These are phyloP conservation scores for Amylocystis lapponica DNA, from an alignment of 768 basidiomycete species.

Conservation along the genomic window DNA sequence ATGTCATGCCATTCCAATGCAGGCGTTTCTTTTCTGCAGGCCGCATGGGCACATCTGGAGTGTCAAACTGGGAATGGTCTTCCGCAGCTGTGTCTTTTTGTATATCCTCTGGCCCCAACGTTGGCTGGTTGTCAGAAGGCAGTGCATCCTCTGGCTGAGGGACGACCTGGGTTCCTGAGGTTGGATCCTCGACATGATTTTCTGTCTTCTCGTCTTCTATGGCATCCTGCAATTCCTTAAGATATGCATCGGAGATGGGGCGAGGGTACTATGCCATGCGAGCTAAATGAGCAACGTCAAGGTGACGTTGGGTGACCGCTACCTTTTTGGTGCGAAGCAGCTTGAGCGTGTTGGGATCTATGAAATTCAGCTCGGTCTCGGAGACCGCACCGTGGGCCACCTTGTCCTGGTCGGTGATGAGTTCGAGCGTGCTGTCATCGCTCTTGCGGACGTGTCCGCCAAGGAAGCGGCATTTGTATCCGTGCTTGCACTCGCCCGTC, in stretches of 20 bases:
- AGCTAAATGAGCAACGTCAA: not conserved
- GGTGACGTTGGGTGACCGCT: slow-evolving; percentile 5
- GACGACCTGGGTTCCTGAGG: slow-evolving; percentile 4
- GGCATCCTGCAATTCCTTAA: slow-evolving; percentile 41
- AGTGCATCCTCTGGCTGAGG: slow-evolving; percentile 7
- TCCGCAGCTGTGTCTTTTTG: slow-evolving; percentile 16
- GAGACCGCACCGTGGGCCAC: slow-evolving; percentile 41
- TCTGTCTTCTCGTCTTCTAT: slow-evolving; percentile 10
- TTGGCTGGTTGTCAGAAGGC: no score
- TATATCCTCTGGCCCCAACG: no score
- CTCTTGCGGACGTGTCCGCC: slow-evolving; percentile 61
- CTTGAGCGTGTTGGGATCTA: slow-evolving; percentile 52
- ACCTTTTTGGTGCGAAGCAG: slow-evolving; percentile 67
- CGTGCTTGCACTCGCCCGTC: slow-evolving; percentile 73
- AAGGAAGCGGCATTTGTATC: slow-evolving; percentile 89
- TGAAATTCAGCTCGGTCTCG: slow-evolving; percentile 65
- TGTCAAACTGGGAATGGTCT: slow-evolving; percentile 37
- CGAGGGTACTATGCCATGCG: slow-evolving; percentile 59
- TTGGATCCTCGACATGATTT: not conserved
- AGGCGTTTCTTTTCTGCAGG: slow-evolving; percentile 83
- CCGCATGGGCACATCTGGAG: slow-evolving; percentile 64
- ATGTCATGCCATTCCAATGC: slow-evolving; percentile 83
- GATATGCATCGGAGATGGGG: slow-evolving; percentile 59
- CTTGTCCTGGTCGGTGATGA: slow-evolving; percentile 55
- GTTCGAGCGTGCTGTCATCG: slow-evolving; percentile 36